phyloP scores from a whole-genome alignment of 768 basidiomycete genomes.

The Epithele typhae region DNA sequence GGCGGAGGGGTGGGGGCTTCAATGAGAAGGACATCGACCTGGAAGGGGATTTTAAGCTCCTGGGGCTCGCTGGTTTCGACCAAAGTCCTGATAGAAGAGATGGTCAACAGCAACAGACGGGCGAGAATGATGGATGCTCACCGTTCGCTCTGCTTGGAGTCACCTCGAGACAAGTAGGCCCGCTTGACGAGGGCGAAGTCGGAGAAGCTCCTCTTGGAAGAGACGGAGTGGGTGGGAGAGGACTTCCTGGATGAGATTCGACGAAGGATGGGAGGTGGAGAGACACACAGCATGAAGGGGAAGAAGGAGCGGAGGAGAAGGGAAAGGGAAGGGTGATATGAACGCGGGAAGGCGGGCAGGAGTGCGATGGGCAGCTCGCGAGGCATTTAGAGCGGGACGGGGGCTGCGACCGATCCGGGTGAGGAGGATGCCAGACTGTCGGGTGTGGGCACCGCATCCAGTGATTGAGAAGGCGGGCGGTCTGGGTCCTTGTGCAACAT shows the following conservation, averaged over 20 bases:
- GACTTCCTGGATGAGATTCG: constrained; percentile 3
- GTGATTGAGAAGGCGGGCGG: too few relatives aligned
- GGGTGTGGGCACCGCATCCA: constrained; percentile 4
- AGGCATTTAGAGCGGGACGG: too few relatives aligned
- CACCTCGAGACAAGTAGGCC: constrained; percentile 2
- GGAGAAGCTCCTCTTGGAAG: constrained; percentile 5
- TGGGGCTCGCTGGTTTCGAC: background rate
- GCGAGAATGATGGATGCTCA: background rate
- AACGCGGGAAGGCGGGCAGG: constrained; percentile 4
- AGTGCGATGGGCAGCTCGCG: too few relatives aligned
- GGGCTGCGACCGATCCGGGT: too few relatives aligned
- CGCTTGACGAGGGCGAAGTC: constrained; percentile 5
- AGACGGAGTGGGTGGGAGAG: background rate
- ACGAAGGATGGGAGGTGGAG: constrained; percentile 4
- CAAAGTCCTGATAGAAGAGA: constrained; percentile 3
- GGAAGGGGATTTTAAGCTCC: background rate
- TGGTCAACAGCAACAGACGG: background rate
- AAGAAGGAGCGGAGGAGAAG: background rate
- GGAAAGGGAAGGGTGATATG: constrained; percentile 8
- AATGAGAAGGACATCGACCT: constrained; percentile 6
- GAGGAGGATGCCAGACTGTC: too few relatives aligned
- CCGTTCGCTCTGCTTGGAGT: constrained; percentile 9
- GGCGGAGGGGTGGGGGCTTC: constrained; percentile 7
- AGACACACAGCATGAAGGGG: constrained; percentile 6
- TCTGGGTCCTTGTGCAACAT: too few relatives aligned